phyloP scores from a whole-genome alignment of 1,284 basidiomycete species.

The Cryptococcus jaspeensis region DNA sequence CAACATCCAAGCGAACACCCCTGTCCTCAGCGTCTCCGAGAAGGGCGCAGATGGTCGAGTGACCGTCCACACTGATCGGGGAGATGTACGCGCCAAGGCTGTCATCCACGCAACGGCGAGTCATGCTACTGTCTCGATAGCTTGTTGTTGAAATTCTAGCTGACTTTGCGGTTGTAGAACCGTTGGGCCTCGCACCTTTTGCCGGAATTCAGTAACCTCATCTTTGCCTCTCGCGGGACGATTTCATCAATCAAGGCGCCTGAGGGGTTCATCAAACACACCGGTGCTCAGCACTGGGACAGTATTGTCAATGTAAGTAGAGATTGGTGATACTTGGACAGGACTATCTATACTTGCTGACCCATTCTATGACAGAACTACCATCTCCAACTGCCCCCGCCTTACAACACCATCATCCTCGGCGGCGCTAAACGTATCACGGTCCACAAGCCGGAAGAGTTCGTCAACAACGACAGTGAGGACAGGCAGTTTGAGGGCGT shows the following conservation, averaged over 20 bases:
- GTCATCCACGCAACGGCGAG: slow-evolving; percentile 28
- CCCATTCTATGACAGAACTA: slow-evolving; percentile 31
- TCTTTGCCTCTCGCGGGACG: slow-evolving; percentile 20
- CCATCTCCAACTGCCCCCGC: slow-evolving; percentile 23
- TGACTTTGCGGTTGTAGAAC: slow-evolving; percentile 13
- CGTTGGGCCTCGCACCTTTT: slow-evolving; percentile 26
- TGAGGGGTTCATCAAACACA: slow-evolving; percentile 15
- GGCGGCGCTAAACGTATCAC: slow-evolving; percentile 27
- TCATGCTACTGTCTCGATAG: too few species aligned
- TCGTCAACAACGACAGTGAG: slow-evolving; percentile 22
- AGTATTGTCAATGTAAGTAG: slow-evolving; percentile 25
- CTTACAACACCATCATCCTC: slow-evolving; percentile 27
- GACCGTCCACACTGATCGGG: slow-evolving; percentile 23
- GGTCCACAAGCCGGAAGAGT: slow-evolving; percentile 16
- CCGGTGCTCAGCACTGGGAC: slow-evolving; percentile 27
- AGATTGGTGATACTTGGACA: too few species aligned
- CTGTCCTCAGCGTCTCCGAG: slow-evolving; percentile 10
- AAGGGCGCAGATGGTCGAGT: slow-evolving; percentile 16
- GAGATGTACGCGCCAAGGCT: slow-evolving; percentile 17
- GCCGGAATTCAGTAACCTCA: slow-evolving; percentile 20
- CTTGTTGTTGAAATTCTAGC: too few species aligned
- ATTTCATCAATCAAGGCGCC: slow-evolving; percentile 26
- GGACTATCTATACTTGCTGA: too few species aligned
- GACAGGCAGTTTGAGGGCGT: slow-evolving; percentile 19
- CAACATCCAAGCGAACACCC: slow-evolving; percentile 20